Percentiles rank a stretch among this genome's conserved stretches.
Conservation (phyloP, 2,329 filamentous ascomycete species). For the Hymenoscyphus fraxineus region DNA sequence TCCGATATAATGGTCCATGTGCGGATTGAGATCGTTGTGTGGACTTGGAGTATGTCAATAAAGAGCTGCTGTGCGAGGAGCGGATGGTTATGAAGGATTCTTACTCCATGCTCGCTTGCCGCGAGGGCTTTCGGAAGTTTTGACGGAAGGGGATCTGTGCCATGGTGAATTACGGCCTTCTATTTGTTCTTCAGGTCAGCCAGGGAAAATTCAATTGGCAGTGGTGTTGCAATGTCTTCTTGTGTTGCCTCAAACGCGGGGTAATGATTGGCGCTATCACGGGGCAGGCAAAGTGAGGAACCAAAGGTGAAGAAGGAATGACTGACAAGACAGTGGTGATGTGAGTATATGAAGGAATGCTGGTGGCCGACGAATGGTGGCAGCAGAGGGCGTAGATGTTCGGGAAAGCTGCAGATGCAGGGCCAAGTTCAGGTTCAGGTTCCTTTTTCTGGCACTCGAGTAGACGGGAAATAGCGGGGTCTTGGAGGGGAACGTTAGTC, state of each 20-base stretch:
- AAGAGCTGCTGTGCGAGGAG: slow-evolving; percentile 11
- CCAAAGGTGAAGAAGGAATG: background rate
- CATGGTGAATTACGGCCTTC: slow-evolving; percentile 20
- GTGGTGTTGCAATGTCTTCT: background rate
- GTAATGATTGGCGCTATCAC: background rate
- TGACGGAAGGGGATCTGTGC: slow-evolving; percentile 30
- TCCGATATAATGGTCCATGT: slow-evolving; percentile 65
- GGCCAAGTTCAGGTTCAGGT: background rate
- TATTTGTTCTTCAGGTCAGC: slow-evolving; percentile 17
- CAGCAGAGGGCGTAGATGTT: background rate
- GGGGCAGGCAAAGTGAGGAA: background rate
- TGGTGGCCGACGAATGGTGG: background rate
- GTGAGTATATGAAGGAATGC: background rate
- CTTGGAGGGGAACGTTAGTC: background rate
- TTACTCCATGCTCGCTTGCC: slow-evolving; percentile 35
- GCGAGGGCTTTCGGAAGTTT: slow-evolving; percentile 32
- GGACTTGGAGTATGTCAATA: slow-evolving; percentile 22
- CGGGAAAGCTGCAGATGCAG: background rate
- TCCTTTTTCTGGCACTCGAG: background rate
- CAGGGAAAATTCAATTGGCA: slow-evolving; percentile 16
- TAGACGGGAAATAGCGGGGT: slow-evolving; percentile 4
- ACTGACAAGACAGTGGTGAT: slow-evolving; percentile 1
- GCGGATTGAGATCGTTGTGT: slow-evolving; percentile 35
- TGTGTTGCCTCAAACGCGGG: background rate
- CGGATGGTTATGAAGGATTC: background rate